Evolutionary conservation across 1,284 basidiomycete genomes (phyloP).

Genomic region (Ceratobasidium sp.): DNA sequence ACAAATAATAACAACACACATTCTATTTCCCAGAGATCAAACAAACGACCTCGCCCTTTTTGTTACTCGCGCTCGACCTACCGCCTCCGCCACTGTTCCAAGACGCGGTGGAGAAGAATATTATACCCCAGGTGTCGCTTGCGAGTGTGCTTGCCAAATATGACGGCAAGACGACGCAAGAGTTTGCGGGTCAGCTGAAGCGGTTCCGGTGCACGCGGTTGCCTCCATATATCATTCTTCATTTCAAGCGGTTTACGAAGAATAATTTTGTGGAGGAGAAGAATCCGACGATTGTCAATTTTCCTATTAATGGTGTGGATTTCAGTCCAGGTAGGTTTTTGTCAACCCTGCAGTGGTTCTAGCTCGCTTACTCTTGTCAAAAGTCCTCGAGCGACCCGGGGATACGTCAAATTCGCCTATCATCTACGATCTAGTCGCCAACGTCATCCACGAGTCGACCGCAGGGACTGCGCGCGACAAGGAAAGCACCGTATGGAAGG

Average conservation of each 20-base stretch:
- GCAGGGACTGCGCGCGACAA: slow-evolving; percentile 94
- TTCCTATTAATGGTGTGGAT: slow-evolving; percentile 92
- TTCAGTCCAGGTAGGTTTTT: slow-evolving; percentile 83
- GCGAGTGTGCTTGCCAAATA: slow-evolving; percentile 95
- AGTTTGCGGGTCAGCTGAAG: slow-evolving; percentile 86
- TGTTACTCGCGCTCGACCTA: slow-evolving; percentile 95
- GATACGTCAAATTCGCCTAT: slow-evolving; percentile 67
- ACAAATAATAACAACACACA: slow-evolving; percentile 27
- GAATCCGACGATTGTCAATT: slow-evolving; percentile 99
- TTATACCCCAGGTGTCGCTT: slow-evolving; percentile 97
- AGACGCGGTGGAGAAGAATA: slow-evolving; percentile 95
- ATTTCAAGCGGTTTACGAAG: slow-evolving; percentile 98
- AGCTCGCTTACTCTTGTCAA: slow-evolving; percentile 46
- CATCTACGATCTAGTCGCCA: slow-evolving; percentile 94
- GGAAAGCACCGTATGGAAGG: slow-evolving; percentile 91
- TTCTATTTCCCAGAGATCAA: slow-evolving; percentile 76
- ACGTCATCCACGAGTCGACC: slow-evolving; percentile 94
- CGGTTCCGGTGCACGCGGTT: slow-evolving; percentile 90
- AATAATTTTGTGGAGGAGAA: slow-evolving; percentile 99
- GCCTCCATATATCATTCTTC: slow-evolving; percentile 93
- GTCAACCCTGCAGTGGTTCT: slow-evolving; percentile 24
- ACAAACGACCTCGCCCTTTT: slow-evolving; percentile 87
- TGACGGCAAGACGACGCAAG: slow-evolving; percentile 91
- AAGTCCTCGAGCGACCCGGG: slow-evolving; percentile 81
- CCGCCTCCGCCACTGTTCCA: slow-evolving; percentile 97